Conservation (phyloP, 1,284 basidiomycete species). For the Tilletia caries region DNA sequence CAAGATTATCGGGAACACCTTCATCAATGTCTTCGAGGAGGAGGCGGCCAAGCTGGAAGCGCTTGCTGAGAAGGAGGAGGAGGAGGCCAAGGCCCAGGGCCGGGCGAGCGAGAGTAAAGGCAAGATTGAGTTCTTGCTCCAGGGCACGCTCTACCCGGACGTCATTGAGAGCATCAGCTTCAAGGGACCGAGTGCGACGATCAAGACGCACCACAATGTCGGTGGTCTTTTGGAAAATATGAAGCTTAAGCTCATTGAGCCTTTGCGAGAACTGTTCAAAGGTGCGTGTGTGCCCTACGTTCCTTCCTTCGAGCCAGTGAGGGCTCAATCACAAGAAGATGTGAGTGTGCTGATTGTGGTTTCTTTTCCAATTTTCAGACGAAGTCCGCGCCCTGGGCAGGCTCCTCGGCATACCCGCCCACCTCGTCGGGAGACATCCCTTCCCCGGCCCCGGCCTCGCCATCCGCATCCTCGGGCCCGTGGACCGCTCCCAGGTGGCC, state of each 20-base stretch:
- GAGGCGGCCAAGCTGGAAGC: conserved; percentile 88
- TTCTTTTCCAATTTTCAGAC: conserved; percentile 57
- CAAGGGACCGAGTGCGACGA: conserved; percentile 97
- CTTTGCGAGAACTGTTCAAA: conserved; percentile 95
- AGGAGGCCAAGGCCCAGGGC: conserved; percentile 62
- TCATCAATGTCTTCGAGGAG: conserved; percentile 94
- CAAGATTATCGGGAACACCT: conserved; percentile 98
- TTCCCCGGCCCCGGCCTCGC: conserved; percentile 98
- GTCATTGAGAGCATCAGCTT: conserved; percentile 99
- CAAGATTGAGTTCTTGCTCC: conserved; percentile 91
- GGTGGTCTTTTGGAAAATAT: conserved; percentile 94
- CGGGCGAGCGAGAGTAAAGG: conserved; percentile 58
- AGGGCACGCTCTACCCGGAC: conserved; percentile 98
- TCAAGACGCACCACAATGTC: conserved; percentile 99
- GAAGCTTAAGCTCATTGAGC: conserved; percentile 99
- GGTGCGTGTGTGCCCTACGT: conserved; percentile 61
- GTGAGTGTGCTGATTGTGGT: no score
- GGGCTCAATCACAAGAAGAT: no score
- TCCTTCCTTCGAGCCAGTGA: no score
- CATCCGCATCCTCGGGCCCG: conserved; percentile 95
- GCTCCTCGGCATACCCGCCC: conserved; percentile 83
- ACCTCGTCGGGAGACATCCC: conserved; percentile 94
- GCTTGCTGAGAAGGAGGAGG: conserved; percentile 67
- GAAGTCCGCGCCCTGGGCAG: conserved; percentile 92
- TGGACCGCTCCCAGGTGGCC: conserved; percentile 85